Percentiles rank a stretch among this genome's conserved stretches.
phyloP scores from a whole-genome alignment of 164 flowering plant species.

The Piper longum region DNA sequence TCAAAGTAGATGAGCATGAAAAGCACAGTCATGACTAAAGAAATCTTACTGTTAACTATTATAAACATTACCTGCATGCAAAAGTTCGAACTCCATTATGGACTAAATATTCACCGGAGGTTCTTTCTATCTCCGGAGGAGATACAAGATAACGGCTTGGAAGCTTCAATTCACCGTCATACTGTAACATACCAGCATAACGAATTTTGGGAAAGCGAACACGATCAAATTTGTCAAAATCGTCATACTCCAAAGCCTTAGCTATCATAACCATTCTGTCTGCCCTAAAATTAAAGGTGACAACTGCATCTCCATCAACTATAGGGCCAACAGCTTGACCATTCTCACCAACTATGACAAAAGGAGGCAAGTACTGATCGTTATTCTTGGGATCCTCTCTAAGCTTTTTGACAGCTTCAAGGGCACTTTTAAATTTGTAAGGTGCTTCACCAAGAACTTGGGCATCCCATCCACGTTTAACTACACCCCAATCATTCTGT shows the following conservation, averaged over 20 bases:
- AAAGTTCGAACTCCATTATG: slow-evolving; percentile 83
- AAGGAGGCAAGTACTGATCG: slow-evolving; percentile 88
- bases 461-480: slow-evolving; percentile 97
- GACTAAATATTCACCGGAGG: slow-evolving; percentile 91
- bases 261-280: slow-evolving; percentile 97
- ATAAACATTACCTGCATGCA: slow-evolving; percentile 73
- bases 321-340: slow-evolving; percentile 85
- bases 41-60: not conserved
- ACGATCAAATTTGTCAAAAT: slow-evolving; percentile 83
- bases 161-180: slow-evolving; percentile 93
- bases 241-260: slow-evolving; percentile 78
- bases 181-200: slow-evolving; percentile 97
- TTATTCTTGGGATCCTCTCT: slow-evolving; percentile 41
- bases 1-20: no score
- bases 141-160: slow-evolving; percentile 75
- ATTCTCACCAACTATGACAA: slow-evolving; percentile 81
- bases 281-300: slow-evolving; percentile 83
- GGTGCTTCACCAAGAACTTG: slow-evolving; percentile 99
- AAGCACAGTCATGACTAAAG: no score
- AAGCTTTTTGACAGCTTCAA: slow-evolving; percentile 77
- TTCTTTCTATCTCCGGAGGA: slow-evolving; percentile 94
- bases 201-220: slow-evolving; percentile 83
- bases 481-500: slow-evolving; percentile 92
- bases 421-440: slow-evolving; percentile 57
- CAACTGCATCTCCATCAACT: slow-evolving; percentile 97